These are phyloP conservation scores for Thraustotheca clavata DNA, from an alignment of 352 stramenopile species.

Conservation along the genomic window DNA sequence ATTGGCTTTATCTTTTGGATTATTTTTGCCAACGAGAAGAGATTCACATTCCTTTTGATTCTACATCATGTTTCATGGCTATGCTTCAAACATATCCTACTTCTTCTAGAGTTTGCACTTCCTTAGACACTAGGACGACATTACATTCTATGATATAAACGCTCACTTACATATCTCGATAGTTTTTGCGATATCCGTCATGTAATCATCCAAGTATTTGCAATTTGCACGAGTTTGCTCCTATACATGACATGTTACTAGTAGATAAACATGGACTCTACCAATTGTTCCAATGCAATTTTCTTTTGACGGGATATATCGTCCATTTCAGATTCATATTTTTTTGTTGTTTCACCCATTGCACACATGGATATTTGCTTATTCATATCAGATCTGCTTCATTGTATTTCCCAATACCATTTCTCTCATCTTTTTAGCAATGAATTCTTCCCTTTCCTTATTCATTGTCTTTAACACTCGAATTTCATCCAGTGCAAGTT, in stretches of 20 bases:
- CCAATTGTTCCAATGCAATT: neutral
- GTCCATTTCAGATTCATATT: neutral
- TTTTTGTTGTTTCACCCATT: neutral
- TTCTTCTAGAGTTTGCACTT: slow-evolving; percentile 15
- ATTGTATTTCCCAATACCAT: neutral
- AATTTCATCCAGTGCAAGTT: neutral
- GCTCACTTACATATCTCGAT: slow-evolving; percentile 2
- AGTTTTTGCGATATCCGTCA: slow-evolving; percentile 5
- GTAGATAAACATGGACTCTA: neutral
- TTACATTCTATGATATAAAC: too few relatives aligned
- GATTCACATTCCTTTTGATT: slow-evolving; percentile 8
- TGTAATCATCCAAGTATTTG: slow-evolving; percentile 8
- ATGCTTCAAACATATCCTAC: neutral
- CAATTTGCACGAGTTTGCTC: slow-evolving; percentile 8
- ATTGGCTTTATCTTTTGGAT: neutral
- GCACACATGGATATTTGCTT: neutral
- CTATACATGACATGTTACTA: neutral
- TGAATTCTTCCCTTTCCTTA: slow-evolving; percentile 1
- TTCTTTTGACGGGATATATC: neutral
- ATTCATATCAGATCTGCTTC: neutral
- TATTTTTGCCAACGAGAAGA: neutral
- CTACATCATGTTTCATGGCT: slow-evolving; percentile 12
- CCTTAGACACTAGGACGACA: slow-evolving; percentile 1
- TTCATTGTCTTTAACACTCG: neutral
- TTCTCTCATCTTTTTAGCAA: neutral